Evolutionary conservation across 2,329 filamentous ascomycete genomes (phyloP), one percentile per base, ranked within the genome.

Genomic region (Cytospora piceae): DNA sequence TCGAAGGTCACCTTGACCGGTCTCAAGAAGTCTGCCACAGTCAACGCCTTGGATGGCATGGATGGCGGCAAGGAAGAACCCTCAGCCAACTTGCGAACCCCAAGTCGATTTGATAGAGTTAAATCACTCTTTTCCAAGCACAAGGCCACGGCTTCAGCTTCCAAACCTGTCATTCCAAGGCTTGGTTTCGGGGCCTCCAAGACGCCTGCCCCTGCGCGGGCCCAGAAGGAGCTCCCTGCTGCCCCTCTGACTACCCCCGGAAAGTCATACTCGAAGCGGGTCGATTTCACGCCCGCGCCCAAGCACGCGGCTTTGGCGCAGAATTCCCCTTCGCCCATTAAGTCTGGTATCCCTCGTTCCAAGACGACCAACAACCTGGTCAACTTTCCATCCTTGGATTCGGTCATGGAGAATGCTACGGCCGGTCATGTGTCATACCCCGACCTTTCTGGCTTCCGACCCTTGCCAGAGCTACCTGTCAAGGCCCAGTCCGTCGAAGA

Each of bases 221-320:
- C 83, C 15, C 81, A 87, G 37, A 87, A 86, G 71, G 78, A 82
- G 27, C 74, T 88, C 37, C 83, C 83, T 60, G 74, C 80, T 3
- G 74, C 82, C 22, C 82, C 85, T 7, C 78, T 87, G 63, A 88
- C 87, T 6, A 92, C 90, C 1, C 90, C 90, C 9, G 88, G 88
- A 37, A 84, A 88, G 29, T 91, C 88, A 76, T 74, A 81, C 46
- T 75, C 78, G 22, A 96, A 96, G 79, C 89, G 86, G 64, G 92
- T 96, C 42, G 88, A 91, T 59, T 97, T 96, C 72, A 93, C 90
- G 0, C 89, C 89, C 0, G 88, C 87, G 67, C 88, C 89, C 42
- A 85, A 91, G 68, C 78, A 79, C 22, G 76, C 79, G 11, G 74
- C 77, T 0, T 70, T 79, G 58, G 69, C 73, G 0, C 81, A 85